Evolutionary conservation across 2,329 filamentous ascomycete genomes (phyloP).

Genomic region (Exophiala alcalophila): DNA sequence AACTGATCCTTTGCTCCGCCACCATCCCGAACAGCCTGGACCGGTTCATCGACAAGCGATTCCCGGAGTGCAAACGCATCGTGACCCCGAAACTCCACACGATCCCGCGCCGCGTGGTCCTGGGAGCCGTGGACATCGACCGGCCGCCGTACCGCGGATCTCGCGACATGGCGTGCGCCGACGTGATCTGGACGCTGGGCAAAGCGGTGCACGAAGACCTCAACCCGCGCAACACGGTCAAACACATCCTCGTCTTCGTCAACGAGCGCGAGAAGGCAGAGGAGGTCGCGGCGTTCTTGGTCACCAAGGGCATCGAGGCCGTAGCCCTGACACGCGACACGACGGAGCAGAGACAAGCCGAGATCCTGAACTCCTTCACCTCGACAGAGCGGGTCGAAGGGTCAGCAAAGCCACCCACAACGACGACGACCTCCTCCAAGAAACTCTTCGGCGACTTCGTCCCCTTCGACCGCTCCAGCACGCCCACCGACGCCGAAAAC

Average conservation of each 20-base stretch:
- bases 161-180: conserved; percentile 87
- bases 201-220: conserved; percentile 66
- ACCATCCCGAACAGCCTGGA: conserved; percentile 92
- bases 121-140: conserved; percentile 87
- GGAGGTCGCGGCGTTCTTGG: conserved; percentile 74
- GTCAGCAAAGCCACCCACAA: conserved; percentile 19
- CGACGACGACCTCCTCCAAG: conserved; percentile 16
- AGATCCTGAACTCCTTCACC: conserved; percentile 74
- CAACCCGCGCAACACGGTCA: conserved; percentile 53
- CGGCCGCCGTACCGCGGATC: conserved; percentile 92
- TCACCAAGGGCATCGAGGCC: conserved; percentile 83
- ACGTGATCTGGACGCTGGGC: conserved; percentile 90
- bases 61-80: conserved; percentile 78
- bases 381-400: conserved; percentile 34
- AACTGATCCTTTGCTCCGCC: conserved; percentile 89
- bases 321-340: conserved; percentile 82
- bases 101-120: conserved; percentile 88
- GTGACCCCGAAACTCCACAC: conserved; percentile 95
- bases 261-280: conserved; percentile 90
- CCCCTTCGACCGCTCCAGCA: conserved; percentile 39
- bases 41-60: conserved; percentile 74
- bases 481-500: conserved; percentile 34
- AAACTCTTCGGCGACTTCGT: conserved; percentile 37
- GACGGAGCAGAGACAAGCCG: conserved; percentile 69
- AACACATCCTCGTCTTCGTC: conserved; percentile 91